Evolutionary conservation across 2,329 filamentous ascomycete species (phyloP).

Genomic region (Verticillium dahliae): DNA sequence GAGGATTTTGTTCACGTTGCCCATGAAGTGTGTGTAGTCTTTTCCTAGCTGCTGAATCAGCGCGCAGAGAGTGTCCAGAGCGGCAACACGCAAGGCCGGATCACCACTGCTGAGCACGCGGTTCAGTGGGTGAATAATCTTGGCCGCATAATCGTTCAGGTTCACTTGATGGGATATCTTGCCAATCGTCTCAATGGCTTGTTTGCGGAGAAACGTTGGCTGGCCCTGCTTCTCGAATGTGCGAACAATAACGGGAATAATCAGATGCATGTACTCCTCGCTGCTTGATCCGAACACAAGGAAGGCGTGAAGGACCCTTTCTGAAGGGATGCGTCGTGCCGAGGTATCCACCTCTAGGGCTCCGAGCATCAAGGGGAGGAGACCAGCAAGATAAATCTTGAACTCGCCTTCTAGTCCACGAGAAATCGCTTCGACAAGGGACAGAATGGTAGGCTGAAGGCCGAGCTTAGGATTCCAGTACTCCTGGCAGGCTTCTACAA

Average conservation of each 20-base stretch:
- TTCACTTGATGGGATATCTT: slow-evolving; percentile 95
- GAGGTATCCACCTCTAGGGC: slow-evolving; percentile 83
- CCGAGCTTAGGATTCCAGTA: slow-evolving; percentile 81
- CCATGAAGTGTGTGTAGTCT: slow-evolving; percentile 91
- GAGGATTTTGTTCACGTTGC: slow-evolving; percentile 84
- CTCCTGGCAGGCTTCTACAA: slow-evolving; percentile 79
- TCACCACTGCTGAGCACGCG: slow-evolving; percentile 73
- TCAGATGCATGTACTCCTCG: slow-evolving; percentile 98
- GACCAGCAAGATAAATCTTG: slow-evolving; percentile 84
- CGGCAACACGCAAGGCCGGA: slow-evolving; percentile 66
- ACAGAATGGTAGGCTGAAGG: slow-evolving; percentile 85
- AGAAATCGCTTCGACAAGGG: slow-evolving; percentile 88
- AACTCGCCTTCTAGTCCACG: slow-evolving; percentile 95
- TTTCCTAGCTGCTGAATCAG: slow-evolving; percentile 93
- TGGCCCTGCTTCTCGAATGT: slow-evolving; percentile 88
- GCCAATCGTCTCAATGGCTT: slow-evolving; percentile 89
- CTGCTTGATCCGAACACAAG: slow-evolving; percentile 91
- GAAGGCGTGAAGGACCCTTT: slow-evolving; percentile 90
- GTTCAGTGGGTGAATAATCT: slow-evolving; percentile 90
- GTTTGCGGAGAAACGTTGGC: slow-evolving; percentile 71
- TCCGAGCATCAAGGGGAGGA: slow-evolving; percentile 90
- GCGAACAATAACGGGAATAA: slow-evolving; percentile 89
- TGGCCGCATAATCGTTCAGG: slow-evolving; percentile 90
- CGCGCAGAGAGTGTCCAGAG: slow-evolving; percentile 89
- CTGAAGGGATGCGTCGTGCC: slow-evolving; percentile 70